Percentiles rank a stretch among this genome's conserved stretches.
Evolutionary conservation across 2,329 filamentous ascomycete genomes (phyloP).

Genomic region (Aspergillus floridensis): DNA sequence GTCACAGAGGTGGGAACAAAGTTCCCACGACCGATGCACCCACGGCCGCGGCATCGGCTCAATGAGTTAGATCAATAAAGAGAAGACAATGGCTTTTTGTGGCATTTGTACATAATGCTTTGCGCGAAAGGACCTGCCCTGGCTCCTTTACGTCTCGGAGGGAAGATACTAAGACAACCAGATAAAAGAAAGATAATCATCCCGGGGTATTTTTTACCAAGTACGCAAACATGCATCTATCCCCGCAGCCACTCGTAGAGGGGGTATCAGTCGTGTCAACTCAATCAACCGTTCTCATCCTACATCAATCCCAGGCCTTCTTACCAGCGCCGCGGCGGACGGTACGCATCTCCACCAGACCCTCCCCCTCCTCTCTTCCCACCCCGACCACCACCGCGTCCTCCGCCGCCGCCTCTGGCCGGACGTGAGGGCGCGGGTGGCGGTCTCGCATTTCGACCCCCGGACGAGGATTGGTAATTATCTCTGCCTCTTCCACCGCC

Average conservation of each 20-base stretch:
- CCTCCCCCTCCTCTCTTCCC: conserved; percentile 14
- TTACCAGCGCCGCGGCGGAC: conserved; percentile 34
- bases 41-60: conserved; percentile 1
- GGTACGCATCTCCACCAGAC: conserved; percentile 27
- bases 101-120: not conserved
- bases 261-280: not conserved
- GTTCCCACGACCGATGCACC: conserved; percentile 8
- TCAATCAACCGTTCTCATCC: conserved; percentile 20
- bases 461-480: conserved; percentile 17
- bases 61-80: not conserved
- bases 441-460: conserved; percentile 1
- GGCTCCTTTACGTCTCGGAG: not conserved
- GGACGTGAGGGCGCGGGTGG: not conserved
- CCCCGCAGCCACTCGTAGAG: not conserved
- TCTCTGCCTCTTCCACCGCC: conserved; percentile 22
- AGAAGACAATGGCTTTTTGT: not conserved
- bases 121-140: not conserved
- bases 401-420: conserved; percentile 16
- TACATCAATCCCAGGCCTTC: conserved; percentile 33
- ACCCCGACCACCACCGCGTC: conserved; percentile 20
- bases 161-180: not conserved
- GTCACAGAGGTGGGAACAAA: conserved; percentile 32
- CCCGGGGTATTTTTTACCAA: not conserved
- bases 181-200: not conserved
- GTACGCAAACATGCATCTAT: not conserved